These are phyloP conservation scores for Penicillium longicatenatum DNA, from an alignment of 495 filamentous ascomycete genomes.

Conservation along the genomic window DNA sequence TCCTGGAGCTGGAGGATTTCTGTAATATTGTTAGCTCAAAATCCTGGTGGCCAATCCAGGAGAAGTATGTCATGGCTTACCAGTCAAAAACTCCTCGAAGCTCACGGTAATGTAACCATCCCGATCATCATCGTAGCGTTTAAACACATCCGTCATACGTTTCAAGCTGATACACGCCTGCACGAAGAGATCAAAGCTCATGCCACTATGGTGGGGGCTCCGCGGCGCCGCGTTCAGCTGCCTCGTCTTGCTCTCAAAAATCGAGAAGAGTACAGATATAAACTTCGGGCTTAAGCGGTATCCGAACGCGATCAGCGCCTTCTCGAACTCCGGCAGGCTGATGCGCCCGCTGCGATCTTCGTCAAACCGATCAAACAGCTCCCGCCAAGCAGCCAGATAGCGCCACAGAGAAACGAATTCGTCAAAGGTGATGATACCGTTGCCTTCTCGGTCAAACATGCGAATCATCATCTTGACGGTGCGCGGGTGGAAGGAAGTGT, in stretches of 20 bases:
- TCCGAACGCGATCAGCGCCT: constrained; percentile 91
- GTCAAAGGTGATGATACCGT: constrained; percentile 86
- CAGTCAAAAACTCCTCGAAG: constrained; percentile 79
- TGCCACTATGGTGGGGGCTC: constrained; percentile 55
- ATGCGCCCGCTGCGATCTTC: constrained; percentile 85
- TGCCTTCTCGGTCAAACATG: constrained; percentile 92
- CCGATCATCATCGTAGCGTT: constrained; percentile 95
- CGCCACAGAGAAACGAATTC: constrained; percentile 95
- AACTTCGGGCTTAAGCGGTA: constrained; percentile 86
- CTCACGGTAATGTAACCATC: constrained; percentile 88
- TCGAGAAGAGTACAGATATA: constrained; percentile 75
- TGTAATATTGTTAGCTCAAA: constrained; percentile 16
- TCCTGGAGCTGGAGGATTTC: constrained; percentile 35
- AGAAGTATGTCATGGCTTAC: constrained; percentile 28
- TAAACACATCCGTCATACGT: constrained; percentile 99
- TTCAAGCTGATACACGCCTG: constrained; percentile 96
- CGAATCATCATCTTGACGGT: constrained; percentile 98
- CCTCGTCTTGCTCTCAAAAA: constrained; percentile 56
- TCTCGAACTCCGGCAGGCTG: constrained; percentile 80
- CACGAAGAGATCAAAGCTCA: constrained; percentile 97
- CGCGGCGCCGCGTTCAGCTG: constrained; percentile 29
- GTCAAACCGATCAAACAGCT: constrained; percentile 95
- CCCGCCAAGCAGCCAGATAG: constrained; percentile 91
- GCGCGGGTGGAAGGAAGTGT: constrained; percentile 89
- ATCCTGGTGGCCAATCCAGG: background rate